Evolutionary conservation across 2,329 filamentous ascomycete species (phyloP).

Genomic region (Hymenoscyphus occultus): DNA sequence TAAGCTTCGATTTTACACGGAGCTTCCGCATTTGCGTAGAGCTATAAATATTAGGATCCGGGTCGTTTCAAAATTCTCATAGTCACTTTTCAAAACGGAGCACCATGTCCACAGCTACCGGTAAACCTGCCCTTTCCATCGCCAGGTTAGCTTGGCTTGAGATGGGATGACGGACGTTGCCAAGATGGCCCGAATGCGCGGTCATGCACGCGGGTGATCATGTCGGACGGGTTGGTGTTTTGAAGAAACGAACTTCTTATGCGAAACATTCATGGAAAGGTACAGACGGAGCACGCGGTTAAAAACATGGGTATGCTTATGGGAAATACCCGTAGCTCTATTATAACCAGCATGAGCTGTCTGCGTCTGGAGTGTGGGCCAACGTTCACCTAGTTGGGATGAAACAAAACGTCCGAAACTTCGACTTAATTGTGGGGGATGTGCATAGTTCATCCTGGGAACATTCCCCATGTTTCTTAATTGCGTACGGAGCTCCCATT

Average conservation of each 20-base stretch:
- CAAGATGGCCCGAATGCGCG: not conserved
- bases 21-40: too few species aligned
- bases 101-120: too few species aligned
- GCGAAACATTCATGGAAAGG: too few species aligned
- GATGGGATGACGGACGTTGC: not conserved
- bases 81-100: too few species aligned
- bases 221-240: not conserved
- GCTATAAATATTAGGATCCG: too few species aligned
- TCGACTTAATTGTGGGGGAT: not conserved
- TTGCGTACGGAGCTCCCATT: not conserved
- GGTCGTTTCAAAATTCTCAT: too few species aligned
- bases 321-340: too few species aligned
- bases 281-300: too few species aligned
- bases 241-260: not conserved
- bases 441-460: not conserved
- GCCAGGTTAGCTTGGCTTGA: not conserved
- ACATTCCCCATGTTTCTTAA: not conserved
- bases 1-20: too few species aligned
- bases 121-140: too few species aligned
- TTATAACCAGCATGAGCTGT: not conserved
- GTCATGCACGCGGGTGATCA: constrained; percentile 1
- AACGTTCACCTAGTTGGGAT: not conserved
- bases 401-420: not conserved
- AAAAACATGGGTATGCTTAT: too few species aligned
- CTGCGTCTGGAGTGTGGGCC: not conserved